Evolutionary conservation across 768 basidiomycete genomes (phyloP).

Genomic region (Lyophyllum semitale): DNA sequence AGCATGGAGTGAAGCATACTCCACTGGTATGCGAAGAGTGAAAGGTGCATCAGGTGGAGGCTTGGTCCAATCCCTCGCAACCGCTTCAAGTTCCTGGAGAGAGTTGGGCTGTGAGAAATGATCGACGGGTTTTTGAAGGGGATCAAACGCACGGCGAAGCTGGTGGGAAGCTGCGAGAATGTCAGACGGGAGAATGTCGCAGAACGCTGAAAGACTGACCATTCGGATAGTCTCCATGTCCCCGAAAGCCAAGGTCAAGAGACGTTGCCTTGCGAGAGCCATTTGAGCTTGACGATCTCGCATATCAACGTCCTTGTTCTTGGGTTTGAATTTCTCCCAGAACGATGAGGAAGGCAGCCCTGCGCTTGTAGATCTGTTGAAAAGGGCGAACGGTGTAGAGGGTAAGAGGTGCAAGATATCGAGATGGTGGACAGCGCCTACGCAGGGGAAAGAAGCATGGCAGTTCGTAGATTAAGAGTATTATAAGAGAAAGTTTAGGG

Average conservation of each 20-base stretch:
- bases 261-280: constrained; percentile 72
- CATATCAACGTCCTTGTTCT: constrained; percentile 67
- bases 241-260: constrained; percentile 78
- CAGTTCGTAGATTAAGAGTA: constrained; percentile 23
- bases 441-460: constrained; percentile 85
- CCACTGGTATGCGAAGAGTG: constrained; percentile 80
- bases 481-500: constrained; percentile 23
- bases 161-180: constrained; percentile 60
- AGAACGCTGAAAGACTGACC: constrained; percentile 36
- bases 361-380: constrained; percentile 63
- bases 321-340: constrained; percentile 74
- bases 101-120: constrained; percentile 6
- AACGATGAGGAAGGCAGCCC: constrained; percentile 56
- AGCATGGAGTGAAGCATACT: constrained; percentile 83
- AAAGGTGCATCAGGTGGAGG: constrained; percentile 81
- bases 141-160: constrained; percentile 56
- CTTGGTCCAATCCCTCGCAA: constrained; percentile 85
- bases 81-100: constrained; percentile 72
- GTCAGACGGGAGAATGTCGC: constrained; percentile 14
- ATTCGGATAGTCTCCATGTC: constrained; percentile 88
- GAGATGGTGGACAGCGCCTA: constrained; percentile 40
- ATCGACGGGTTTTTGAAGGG: background rate
- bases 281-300: constrained; percentile 57
- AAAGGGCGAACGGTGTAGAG: constrained; percentile 33
- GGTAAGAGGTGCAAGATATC: constrained; percentile 27